These are phyloP conservation scores for Prunus yedoensis DNA, from an alignment of 331 rosid species.

Conservation along the genomic window DNA sequence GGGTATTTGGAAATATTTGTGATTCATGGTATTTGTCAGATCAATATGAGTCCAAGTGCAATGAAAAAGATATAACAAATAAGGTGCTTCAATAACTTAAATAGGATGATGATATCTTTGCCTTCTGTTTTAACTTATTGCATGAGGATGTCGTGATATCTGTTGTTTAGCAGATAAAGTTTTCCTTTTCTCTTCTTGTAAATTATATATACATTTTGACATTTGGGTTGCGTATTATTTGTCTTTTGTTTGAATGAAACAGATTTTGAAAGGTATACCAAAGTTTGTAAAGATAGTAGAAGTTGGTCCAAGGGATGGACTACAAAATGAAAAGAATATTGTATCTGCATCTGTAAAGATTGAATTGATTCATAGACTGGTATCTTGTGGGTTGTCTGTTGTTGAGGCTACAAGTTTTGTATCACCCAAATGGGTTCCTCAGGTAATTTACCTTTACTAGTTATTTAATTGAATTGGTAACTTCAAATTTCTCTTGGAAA, in stretches of 20 bases:
- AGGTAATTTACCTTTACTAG: conserved; percentile 44
- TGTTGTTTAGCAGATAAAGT: background rate
- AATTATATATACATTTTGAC: conserved; percentile 1
- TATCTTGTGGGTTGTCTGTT: conserved; percentile 71
- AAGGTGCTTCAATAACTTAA: conserved; percentile 46
- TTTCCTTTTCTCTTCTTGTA: background rate
- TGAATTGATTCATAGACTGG: conserved; percentile 71
- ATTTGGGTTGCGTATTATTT: background rate
- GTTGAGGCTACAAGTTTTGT: conserved; percentile 94
- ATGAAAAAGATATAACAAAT: conserved; percentile 38
- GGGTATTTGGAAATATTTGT: conserved; percentile 39
- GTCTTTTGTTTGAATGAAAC: conserved; percentile 25
- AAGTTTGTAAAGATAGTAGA: conserved; percentile 87
- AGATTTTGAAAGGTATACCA: conserved; percentile 65
- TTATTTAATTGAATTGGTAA: background rate
- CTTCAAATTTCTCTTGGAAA: background rate
- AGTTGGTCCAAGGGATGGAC: conserved; percentile 96
- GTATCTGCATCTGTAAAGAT: conserved; percentile 71
- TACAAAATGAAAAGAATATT: conserved; percentile 79
- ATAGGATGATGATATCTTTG: background rate
- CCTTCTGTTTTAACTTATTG: background rate
- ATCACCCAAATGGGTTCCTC: conserved; percentile 94
- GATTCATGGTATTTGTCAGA: conserved; percentile 47
- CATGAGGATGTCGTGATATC: background rate
- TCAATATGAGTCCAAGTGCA: conserved; percentile 36